Evolutionary conservation across 768 basidiomycete genomes (phyloP).

Genomic region (Kwoniella sp.): DNA sequence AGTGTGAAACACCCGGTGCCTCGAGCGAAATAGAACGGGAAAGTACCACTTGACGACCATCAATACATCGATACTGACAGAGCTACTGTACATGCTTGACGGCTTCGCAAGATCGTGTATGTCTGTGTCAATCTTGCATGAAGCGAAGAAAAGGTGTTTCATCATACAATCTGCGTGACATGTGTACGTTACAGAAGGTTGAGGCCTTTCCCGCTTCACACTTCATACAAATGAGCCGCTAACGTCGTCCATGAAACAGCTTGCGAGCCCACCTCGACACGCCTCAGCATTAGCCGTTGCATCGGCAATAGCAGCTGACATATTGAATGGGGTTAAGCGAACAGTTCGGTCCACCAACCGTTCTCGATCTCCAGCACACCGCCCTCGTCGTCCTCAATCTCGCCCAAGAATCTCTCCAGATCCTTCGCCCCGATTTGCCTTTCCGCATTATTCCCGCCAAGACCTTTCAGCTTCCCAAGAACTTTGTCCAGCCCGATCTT

Average conservation of each 20-base stretch:
- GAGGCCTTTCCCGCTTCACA: too few relatives aligned
- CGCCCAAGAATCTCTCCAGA: slow-evolving; percentile 38
- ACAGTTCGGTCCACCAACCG: slow-evolving; percentile 39
- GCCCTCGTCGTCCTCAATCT: slow-evolving; percentile 49
- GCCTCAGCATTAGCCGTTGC: too few relatives aligned
- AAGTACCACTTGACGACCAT: background rate
- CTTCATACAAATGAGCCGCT: too few relatives aligned
- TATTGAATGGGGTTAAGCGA: too few relatives aligned
- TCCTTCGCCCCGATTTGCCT: slow-evolving; percentile 30
- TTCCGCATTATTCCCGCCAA: slow-evolving; percentile 5
- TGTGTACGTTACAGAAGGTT: too few relatives aligned
- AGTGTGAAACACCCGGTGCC: background rate
- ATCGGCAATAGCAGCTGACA: too few relatives aligned
- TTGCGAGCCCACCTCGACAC: too few relatives aligned
- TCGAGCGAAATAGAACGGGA: background rate
- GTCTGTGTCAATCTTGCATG: background rate
- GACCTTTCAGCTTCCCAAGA: slow-evolving; percentile 21
- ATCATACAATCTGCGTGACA: too few relatives aligned
- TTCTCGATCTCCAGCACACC: slow-evolving; percentile 29
- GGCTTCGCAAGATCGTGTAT: too few relatives aligned
- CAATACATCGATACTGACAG: too few relatives aligned
- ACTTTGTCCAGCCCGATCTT: slow-evolving; percentile 6
- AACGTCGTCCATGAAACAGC: too few relatives aligned
- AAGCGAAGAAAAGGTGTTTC: background rate
- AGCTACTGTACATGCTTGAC: too few relatives aligned